These are phyloP conservation scores for Sphaerulina musiva DNA, from an alignment of 2,329 filamentous ascomycete species.

Conservation along the genomic window DNA sequence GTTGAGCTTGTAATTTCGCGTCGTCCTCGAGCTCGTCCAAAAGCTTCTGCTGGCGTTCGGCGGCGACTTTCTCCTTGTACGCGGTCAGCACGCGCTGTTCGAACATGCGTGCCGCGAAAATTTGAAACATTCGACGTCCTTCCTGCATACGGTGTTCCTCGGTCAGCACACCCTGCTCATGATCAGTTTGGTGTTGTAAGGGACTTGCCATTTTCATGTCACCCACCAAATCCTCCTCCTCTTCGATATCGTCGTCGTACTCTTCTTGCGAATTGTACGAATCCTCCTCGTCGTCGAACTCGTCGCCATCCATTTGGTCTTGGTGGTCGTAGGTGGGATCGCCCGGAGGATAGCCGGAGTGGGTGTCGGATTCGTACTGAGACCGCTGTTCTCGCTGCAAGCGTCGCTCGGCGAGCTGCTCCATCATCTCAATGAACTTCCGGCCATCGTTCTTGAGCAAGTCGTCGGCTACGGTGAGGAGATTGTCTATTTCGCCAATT, in stretches of 20 bases:
- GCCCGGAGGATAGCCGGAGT: constrained; percentile 42
- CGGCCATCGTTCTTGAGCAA: constrained; percentile 97
- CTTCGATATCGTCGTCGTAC: constrained; percentile 54
- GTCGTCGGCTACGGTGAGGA: constrained; percentile 97
- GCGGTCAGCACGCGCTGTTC: constrained; percentile 93
- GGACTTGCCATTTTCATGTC: constrained; percentile 19
- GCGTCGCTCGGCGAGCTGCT: constrained; percentile 90
- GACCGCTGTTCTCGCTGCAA: constrained; percentile 96
- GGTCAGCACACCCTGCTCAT: constrained; percentile 78
- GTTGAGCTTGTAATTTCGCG: constrained; percentile 64
- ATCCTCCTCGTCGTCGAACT: constrained; percentile 70
- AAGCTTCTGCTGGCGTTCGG: constrained; percentile 83
- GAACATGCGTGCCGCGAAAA: constrained; percentile 98
- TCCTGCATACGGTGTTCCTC: constrained; percentile 99
- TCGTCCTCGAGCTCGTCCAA: constrained; percentile 89
- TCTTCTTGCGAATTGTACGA: constrained; percentile 58
- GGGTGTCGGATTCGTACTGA: constrained; percentile 58
- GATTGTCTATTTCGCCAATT: constrained; percentile 64
- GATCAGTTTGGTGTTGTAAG: constrained; percentile 35
- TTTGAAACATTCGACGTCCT: constrained; percentile 96
- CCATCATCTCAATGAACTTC: constrained; percentile 99
- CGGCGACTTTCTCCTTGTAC: constrained; percentile 95
- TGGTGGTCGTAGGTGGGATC: constrained; percentile 55
- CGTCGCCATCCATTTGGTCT: constrained; percentile 65
- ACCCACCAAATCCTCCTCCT: constrained; percentile 57